Percentiles rank a stretch among this genome's conserved stretches.
phyloP scores from a whole-genome alignment of 1,284 basidiomycete species.

The Meira nashicola region DNA sequence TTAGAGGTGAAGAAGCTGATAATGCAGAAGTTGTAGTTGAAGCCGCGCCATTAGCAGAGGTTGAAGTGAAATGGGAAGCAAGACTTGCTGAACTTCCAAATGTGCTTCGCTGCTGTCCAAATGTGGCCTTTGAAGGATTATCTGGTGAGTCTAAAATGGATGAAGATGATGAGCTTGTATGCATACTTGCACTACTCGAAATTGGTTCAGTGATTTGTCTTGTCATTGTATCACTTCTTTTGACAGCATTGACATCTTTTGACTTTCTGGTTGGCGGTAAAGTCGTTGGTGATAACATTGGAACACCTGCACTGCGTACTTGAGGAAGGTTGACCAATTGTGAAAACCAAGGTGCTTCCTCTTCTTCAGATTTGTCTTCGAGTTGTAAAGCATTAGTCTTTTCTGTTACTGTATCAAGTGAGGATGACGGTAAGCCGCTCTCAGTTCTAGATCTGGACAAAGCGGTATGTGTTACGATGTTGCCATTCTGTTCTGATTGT shows the following conservation, averaged over 20 bases:
- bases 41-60: background rate
- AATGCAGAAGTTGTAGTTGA: background rate
- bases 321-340: slow-evolving; percentile 36
- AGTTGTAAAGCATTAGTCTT: background rate
- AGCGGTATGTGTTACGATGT: background rate
- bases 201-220: background rate
- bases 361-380: slow-evolving; percentile 7
- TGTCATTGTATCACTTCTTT: background rate
- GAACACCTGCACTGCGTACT: slow-evolving; percentile 15
- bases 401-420: slow-evolving; percentile 3
- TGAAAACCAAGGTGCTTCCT: slow-evolving; percentile 40
- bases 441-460: slow-evolving; percentile 3
- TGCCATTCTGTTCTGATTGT: background rate
- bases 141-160: background rate
- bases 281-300: slow-evolving; percentile 12
- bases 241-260: background rate
- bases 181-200: background rate
- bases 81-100: background rate
- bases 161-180: background rate
- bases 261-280: background rate
- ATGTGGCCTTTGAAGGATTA: background rate
- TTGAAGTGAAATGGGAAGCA: background rate
- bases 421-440: background rate
- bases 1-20: slow-evolving; percentile 14
- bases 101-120: background rate